Evolutionary conservation across 139 green algal genomes (phyloP), one percentile per base, ranked within the genome.

Genomic region (Desmodesmus armatus): DNA sequence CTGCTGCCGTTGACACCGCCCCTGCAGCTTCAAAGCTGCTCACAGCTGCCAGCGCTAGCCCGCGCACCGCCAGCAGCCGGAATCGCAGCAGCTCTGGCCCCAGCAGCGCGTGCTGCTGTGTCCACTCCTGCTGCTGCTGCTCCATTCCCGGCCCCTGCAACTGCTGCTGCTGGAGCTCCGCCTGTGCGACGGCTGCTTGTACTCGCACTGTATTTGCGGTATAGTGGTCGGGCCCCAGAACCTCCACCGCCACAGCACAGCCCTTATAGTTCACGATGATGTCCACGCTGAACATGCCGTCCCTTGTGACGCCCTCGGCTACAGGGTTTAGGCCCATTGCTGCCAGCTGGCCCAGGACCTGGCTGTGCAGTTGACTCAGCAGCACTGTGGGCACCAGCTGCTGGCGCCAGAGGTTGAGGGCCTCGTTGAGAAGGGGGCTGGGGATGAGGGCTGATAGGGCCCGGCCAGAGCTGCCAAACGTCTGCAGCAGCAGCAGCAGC

Each of bases 271-370:
- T 51, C 58, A 88, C 76, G 9, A 88, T 76, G 58, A 88, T 63
- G 70, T 90, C 87, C 17, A 90, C 74, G 47, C 77, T 84, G 82
- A 81, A 87, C 69, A 88, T 85, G 27, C 80, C 86, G 44, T 89
- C 85, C 27, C 58, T 11, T 37, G 85, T 84, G 27, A 78, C 37
- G 33, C 35, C 41, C 47, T 89, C 85, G 17, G 21, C 44, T 23
- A 53, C 40, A 2, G 76, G 41, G 21, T 29, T 35, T 31, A 82
- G 25, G 37, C 55, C 72, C 55, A 82, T 53, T 0, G 37, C 27
- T 19, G 27, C 17, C 7, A 82, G 76, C 40, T 65, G 37, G 41
- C 29, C 37, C 39, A 82, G 23, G 27, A 82, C 55, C 55, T 82
- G 55, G 55, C 37, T 40, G 25, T 82, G 76, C n/a, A 82, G 47